Percentiles rank a stretch among this genome's conserved stretches.
phyloP scores from a whole-genome alignment of 352 stramenopile genomes.

The Peronospora farinosa region DNA sequence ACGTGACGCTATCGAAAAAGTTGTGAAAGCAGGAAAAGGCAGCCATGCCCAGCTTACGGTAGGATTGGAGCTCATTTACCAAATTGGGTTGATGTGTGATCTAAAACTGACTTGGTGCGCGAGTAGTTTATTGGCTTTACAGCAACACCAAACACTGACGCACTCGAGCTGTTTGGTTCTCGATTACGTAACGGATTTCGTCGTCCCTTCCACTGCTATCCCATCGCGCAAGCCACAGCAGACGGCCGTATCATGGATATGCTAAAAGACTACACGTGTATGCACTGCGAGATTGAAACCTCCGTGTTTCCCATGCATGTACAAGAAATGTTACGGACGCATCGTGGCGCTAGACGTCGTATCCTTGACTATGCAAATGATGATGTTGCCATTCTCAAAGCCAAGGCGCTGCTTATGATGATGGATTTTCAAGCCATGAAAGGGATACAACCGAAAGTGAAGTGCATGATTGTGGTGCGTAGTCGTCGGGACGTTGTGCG shows the following conservation, averaged over 20 bases:
- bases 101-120: not conserved
- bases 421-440: conserved; percentile 46
- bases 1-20: conserved; percentile 54
- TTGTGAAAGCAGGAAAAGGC: conserved; percentile 48
- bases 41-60: conserved; percentile 38
- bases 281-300: conserved; percentile 51
- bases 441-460: conserved; percentile 11
- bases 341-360: conserved; percentile 24
- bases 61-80: not conserved
- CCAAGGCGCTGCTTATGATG: conserved; percentile 72
- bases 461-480: conserved; percentile 80
- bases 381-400: conserved; percentile 50
- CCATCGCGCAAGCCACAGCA: conserved; percentile 48
- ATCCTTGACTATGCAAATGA: conserved; percentile 66
- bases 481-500: conserved; percentile 74
- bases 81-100: not conserved
- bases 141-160: conserved; percentile 59
- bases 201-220: conserved; percentile 65
- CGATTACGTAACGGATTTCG: conserved; percentile 10
- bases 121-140: conserved; percentile 77
- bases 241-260: conserved; percentile 62
- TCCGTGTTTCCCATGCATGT: conserved; percentile 41
- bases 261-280: conserved; percentile 51
- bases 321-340: conserved; percentile 26
- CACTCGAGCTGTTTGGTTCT: conserved; percentile 66